phyloP scores from a whole-genome alignment of 768 basidiomycete genomes.

The Polyporus arcularius region DNA sequence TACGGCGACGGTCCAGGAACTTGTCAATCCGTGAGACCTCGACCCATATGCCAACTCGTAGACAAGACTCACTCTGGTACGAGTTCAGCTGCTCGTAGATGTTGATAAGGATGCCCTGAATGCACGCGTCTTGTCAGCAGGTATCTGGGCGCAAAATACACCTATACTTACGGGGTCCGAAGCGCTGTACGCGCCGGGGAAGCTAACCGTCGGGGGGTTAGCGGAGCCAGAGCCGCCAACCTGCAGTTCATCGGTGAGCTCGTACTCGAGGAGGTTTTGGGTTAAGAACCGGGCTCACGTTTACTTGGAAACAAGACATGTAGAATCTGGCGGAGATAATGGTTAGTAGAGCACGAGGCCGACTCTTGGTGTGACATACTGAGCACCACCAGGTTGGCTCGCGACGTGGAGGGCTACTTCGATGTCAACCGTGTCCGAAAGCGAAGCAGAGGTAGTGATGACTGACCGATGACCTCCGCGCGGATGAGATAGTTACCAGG shows the following conservation, averaged over 20 bases:
- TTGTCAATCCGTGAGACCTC: constrained; percentile 13
- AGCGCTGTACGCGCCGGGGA: constrained; percentile 46
- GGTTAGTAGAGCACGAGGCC: too few species aligned
- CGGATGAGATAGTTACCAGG: constrained; percentile 52
- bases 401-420: constrained; percentile 51
- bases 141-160: constrained; percentile 1
- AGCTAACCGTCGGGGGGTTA: constrained; percentile 39
- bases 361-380: constrained; percentile 26
- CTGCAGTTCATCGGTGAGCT: neutral
- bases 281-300: constrained; percentile 10
- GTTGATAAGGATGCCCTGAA: constrained; percentile 45
- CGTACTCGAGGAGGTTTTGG: neutral
- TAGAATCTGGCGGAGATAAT: constrained; percentile 34
- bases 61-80: constrained; percentile 38
- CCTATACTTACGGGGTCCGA: constrained; percentile 30
- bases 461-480: constrained; percentile 49
- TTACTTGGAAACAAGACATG: constrained; percentile 50
- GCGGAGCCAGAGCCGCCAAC: constrained; percentile 41
- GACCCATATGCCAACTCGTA: neutral
- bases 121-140: neutral
- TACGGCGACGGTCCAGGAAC: constrained; percentile 55
- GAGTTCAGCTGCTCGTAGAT: constrained; percentile 45
- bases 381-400: constrained; percentile 43
- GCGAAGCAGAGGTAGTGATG: neutral
- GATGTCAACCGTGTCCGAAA: neutral